A percentile compares a stretch with the other conserved stretches of the same genome.
These are phyloP conservation scores for Moelleriella libera DNA, from an alignment of 2,329 filamentous ascomycete species.

Conservation along the genomic window DNA sequence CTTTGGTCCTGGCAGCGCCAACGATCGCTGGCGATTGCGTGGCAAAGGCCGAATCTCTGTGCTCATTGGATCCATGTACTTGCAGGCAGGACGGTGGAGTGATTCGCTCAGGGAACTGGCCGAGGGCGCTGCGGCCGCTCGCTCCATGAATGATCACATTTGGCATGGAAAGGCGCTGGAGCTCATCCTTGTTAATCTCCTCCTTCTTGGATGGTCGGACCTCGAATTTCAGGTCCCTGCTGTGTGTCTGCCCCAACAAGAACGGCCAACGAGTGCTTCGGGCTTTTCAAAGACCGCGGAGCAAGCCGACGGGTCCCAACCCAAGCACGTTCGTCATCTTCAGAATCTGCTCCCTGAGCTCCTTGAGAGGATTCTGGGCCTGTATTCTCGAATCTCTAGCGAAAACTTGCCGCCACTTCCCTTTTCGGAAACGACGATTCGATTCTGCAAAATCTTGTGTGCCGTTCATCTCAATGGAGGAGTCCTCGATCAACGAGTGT, in stretches of 20 bases:
- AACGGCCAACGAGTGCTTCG: constrained; percentile 24
- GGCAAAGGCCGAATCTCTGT: constrained; percentile 69
- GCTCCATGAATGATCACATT: constrained; percentile 76
- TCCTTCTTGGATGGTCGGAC: constrained; percentile 73
- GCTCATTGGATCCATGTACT: constrained; percentile 70
- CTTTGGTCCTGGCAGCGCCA: constrained; percentile 56
- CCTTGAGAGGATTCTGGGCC: constrained; percentile 56
- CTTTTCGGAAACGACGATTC: constrained; percentile 58
- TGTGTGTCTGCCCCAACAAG: constrained; percentile 36
- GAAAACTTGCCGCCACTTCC: constrained; percentile 60
- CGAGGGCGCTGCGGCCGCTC: constrained; percentile 65
- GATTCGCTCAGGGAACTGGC: constrained; percentile 75
- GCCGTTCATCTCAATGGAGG: constrained; percentile 53
- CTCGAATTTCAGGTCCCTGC: constrained; percentile 67
- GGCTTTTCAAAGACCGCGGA: constrained; percentile 12
- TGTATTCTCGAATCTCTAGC: constrained; percentile 57
- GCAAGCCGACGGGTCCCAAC: constrained; percentile 26
- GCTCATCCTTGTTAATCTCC: constrained; percentile 65
- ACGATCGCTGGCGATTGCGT: constrained; percentile 66
- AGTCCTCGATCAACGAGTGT: constrained; percentile 40
- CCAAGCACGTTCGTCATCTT: constrained; percentile 38
- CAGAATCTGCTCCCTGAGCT: constrained; percentile 55
- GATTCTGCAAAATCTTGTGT: constrained; percentile 57
- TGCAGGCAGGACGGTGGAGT: constrained; percentile 79
- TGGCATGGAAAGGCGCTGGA: constrained; percentile 96